Base-by-base conservation (phyloP, 106 monocot genomes). In the Iris macrosiphon region DNA sequence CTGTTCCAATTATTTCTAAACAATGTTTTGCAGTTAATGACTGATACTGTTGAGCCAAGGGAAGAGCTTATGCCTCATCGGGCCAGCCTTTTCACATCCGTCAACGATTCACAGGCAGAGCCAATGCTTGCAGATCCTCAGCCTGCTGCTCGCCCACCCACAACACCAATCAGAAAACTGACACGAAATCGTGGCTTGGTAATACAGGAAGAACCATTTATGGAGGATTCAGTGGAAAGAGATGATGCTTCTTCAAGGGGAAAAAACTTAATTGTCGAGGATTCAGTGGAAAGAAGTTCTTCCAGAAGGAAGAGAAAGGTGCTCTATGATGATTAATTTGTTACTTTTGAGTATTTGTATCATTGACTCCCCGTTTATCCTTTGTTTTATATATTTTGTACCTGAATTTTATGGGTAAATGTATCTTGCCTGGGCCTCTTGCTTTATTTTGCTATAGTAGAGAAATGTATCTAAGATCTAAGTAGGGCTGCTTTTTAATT, bases 11-110 rank as follows among this genome's bases (percentile, higher is more conserved):
- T n/a, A n/a, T n/a, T n/a, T n/a, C n/a, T n/a, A n/a, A 20, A 38
- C 3, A 45, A 23, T 55, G 12, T 32, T 49, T 58, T 40, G 40
- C 60, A 95, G 95, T 22, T 74, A 17, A 89, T 89, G 89, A 37
- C 50, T 51, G 40, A 70, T 12, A 45, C 45, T 23, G 70, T 77
- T 33, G 8, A 18, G 21, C 16, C 3, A 14, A 82, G 73, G 31
- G 82, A 86, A 23, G 83, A 86, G 62, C 57, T 82, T 27, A 89
- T 96, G 89, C 85, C 89, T 8, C 76, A 86, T 46, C 67, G 89
- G 45, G 62, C 21, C 22, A 5, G 18, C 10, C 13, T 3, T 6
- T 35, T 22, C 16, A 37, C 50, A 7, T 8, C 24, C 14, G 41
- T 20, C 2, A 27, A 21, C 4, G 9, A 60, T 12, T 69, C 62